phyloP scores from a whole-genome alignment of 2,329 filamentous ascomycete species.

The Beauveria asiatica region DNA sequence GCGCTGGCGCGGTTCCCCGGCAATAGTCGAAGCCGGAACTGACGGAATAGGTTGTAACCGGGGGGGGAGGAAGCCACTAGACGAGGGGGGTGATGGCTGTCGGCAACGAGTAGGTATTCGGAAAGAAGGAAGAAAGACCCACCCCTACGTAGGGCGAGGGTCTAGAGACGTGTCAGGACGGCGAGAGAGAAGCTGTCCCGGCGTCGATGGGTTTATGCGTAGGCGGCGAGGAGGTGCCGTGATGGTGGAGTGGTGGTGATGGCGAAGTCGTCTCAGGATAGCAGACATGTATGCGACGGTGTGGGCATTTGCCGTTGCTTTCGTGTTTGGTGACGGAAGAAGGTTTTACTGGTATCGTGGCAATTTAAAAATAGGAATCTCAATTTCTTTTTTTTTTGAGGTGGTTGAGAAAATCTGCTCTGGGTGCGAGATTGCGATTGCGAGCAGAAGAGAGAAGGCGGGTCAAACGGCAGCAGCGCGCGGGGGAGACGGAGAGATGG shows the following conservation, averaged over 20 bases:
- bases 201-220: neutral
- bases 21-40: neutral
- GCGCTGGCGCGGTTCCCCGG: neutral
- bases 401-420: too few species aligned
- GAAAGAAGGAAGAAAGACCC: neutral
- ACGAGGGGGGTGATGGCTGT: neutral
- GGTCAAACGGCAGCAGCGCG: too few species aligned
- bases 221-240: neutral
- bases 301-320: neutral
- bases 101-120: neutral
- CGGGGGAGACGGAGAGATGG: too few species aligned
- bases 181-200: neutral
- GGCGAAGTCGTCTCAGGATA: slow-evolving; percentile 5
- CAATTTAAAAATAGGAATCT: too few species aligned
- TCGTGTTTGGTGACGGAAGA: too few species aligned
- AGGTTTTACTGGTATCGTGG: neutral
- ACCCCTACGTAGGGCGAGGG: neutral
- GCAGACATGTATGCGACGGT: slow-evolving; percentile 9
- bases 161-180: neutral
- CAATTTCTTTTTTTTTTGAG: too few species aligned
- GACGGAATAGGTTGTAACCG: neutral
- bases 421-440: too few species aligned
- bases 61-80: neutral
- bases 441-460: too few species aligned
- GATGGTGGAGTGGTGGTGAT: neutral